These are phyloP conservation scores for Zostera marina DNA, from an alignment of 116 monocot genomes.

Conservation along the genomic window DNA sequence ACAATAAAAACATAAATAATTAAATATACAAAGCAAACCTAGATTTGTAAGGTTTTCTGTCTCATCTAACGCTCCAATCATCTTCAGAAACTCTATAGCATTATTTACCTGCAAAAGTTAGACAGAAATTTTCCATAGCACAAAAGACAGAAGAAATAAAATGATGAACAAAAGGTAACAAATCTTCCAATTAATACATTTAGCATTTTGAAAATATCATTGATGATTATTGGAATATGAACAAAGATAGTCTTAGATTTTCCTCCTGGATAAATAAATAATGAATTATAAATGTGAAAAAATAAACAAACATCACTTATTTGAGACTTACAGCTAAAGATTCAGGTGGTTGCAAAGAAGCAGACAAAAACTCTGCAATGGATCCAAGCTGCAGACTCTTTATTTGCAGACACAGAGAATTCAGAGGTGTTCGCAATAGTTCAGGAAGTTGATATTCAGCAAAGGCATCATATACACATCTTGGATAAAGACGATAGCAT, in stretches of 20 bases:
- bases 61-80: constrained; percentile 89
- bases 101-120: constrained; percentile 59
- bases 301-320: background rate
- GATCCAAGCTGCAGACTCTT: constrained; percentile 89
- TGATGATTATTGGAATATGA: too few relatives aligned
- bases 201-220: background rate
- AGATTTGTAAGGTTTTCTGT: constrained; percentile 82
- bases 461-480: constrained; percentile 97
- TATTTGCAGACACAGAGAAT: constrained; percentile 95
- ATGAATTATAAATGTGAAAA: background rate
- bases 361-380: constrained; percentile 79
- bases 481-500: constrained; percentile 96
- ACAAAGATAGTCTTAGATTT: too few relatives aligned
- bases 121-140: too few relatives aligned
- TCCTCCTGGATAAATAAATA: too few relatives aligned
- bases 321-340: constrained; percentile 55
- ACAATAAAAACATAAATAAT: background rate
- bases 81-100: constrained; percentile 89
- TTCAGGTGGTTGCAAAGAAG: constrained; percentile 92
- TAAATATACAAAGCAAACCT: constrained; percentile 24
- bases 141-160: background rate
- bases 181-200: background rate
- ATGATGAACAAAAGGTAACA: background rate
- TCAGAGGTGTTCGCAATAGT: constrained; percentile 90
- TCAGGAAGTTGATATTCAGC: constrained; percentile 97